These are phyloP conservation scores for Tetrahymena thermophila DNA, from an alignment of 73 alveolate species.

Conservation along the genomic window DNA sequence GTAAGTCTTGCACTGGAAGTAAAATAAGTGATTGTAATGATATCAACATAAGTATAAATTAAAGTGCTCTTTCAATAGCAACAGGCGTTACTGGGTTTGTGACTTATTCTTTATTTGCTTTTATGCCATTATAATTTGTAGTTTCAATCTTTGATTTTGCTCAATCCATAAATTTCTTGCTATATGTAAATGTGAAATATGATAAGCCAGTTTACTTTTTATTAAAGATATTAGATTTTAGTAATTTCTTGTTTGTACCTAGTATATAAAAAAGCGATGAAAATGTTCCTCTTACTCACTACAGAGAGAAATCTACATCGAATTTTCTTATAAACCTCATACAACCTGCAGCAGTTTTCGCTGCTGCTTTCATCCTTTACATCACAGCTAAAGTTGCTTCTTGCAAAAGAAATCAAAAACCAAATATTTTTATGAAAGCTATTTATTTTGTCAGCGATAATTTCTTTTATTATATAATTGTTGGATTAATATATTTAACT, in stretches of 20 bases:
- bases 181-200: not conserved
- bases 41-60: no score
- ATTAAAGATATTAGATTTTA: not conserved
- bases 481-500: not conserved
- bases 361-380: not conserved
- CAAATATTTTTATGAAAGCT: not conserved
- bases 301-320: not conserved
- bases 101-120: not conserved
- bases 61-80: not conserved
- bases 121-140: not conserved
- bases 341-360: not conserved
- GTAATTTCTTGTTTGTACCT: not conserved
- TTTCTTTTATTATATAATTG: not conserved
- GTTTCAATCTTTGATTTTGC: not conserved
- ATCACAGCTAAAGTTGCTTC: not conserved
- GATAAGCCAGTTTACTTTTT: not conserved
- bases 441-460: not conserved
- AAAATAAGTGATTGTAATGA: not conserved
- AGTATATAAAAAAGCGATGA: not conserved
- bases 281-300: not conserved
- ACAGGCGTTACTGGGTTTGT: not conserved
- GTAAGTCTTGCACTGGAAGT: not conserved
- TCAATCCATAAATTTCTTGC: not conserved
- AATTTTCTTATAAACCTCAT: not conserved
- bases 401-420: not conserved